Base-by-base conservation (phyloP, 2,329 filamentous ascomycete species). In the Fusarium tricinctum region DNA sequence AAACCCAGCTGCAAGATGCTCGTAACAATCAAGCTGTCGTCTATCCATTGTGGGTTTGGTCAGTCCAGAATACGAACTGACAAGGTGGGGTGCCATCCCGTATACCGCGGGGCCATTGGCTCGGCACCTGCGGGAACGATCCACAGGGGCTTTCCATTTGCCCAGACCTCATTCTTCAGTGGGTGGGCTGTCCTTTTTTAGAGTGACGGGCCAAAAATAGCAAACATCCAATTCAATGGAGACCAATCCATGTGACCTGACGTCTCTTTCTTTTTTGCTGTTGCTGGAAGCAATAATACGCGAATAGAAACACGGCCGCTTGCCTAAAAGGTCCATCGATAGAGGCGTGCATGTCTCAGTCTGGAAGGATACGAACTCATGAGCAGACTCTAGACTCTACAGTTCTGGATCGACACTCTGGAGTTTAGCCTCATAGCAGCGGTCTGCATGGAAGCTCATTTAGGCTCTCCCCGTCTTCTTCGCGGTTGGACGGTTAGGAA, bases 41-140 rank as follows among this genome's bases (percentile, higher is more conserved):
- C 56, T 62, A 39, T 49, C 53, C 49, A 19, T 45, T 35, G 50
- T 50, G 63, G 67, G 56, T 43, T 72, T 63, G 59, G 57, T 69
- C 58, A 51, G 49, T 52, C 51, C 45, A 59, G 61, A 73, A 74
- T 74, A 74, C 72, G 72, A 74, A 74, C 70, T 74, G 57, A 30
- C 56, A 61, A 68, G 71, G 71, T 70, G 71, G 71, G 28, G 52
- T 64, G 68, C 60, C 63, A 70, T 65, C 46, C 62, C 60, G 39
- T 63, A 39, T 46, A 68, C 50, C 56, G 56, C 33, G 33, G 45
- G 58, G 47, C 32, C 40, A 72, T 73, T 71, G 70, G 68, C 17
- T 62, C 61, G 61, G 61, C 57, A 55, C 20, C 48, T 40, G 22
- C 57, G 44, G 47, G 62, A 58, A 43, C 42, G 64, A 62, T 68